These are phyloP conservation scores for Karstenula rhodostoma DNA, from an alignment of 2,329 filamentous ascomycete genomes.

Conservation along the genomic window DNA sequence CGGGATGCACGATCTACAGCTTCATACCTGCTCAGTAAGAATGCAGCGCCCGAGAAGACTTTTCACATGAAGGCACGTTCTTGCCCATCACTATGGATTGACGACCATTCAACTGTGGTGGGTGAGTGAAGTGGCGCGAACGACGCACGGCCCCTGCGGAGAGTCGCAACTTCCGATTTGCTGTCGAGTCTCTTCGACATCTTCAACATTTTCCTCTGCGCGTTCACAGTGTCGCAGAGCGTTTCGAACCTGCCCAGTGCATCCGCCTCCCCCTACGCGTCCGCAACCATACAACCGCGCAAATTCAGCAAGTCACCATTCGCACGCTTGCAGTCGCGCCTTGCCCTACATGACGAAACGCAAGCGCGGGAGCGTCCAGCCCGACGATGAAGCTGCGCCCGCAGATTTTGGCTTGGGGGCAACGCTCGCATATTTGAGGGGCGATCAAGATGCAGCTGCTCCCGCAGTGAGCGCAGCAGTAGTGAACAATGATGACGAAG, in stretches of 20 bases:
- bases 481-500: slow-evolving; percentile 27
- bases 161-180: background rate
- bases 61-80: no score
- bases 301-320: background rate
- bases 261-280: background rate
- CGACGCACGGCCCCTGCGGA: slow-evolving; percentile 4
- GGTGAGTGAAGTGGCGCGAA: background rate
- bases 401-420: slow-evolving; percentile 39
- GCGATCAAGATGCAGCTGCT: slow-evolving; percentile 23
- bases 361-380: slow-evolving; percentile 30
- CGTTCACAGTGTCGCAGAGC: background rate
- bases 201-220: background rate
- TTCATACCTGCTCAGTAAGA: background rate
- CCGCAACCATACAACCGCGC: no score
- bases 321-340: background rate
- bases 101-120: background rate
- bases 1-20: background rate
- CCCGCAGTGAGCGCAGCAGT: slow-evolving; percentile 18
- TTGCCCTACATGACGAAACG: slow-evolving; percentile 39
- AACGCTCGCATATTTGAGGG: slow-evolving; percentile 38
- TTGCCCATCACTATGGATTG: no score
- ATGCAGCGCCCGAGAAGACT: background rate
- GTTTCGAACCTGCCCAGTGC: background rate
- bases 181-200: background rate
- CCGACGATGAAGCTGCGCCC: slow-evolving; percentile 26